phyloP scores from a whole-genome alignment of 805 yeast genomes.

The Teunomyces aglyptinius region DNA sequence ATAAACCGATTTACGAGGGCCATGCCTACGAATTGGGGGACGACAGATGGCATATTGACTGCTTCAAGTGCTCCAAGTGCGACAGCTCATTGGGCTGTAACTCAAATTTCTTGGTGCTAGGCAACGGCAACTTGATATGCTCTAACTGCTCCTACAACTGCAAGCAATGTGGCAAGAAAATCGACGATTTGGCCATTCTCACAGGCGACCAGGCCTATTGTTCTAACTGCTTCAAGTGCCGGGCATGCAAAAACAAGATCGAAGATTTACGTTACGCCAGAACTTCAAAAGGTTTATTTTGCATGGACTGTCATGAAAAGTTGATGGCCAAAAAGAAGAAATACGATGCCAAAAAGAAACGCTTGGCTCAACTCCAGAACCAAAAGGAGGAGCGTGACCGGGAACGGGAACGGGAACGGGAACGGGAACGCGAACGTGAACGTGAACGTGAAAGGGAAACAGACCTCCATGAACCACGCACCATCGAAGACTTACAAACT shows the following conservation, averaged over 20 bases:
- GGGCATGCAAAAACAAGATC: slow-evolving; percentile 80
- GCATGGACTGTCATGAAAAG: slow-evolving; percentile 89
- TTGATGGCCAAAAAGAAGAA: slow-evolving; percentile 72
- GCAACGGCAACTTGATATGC: slow-evolving; percentile 89
- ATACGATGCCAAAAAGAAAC: slow-evolving; percentile 49
- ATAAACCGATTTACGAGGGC: slow-evolving; percentile 67
- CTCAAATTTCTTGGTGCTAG: slow-evolving; percentile 85
- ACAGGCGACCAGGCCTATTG: slow-evolving; percentile 97
- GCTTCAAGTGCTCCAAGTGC: slow-evolving; percentile 90
- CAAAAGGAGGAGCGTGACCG: slow-evolving; percentile 29
- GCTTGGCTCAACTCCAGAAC: slow-evolving; percentile 22
- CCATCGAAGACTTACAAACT: slow-evolving; percentile 7
- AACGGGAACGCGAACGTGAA: slow-evolving; percentile 8
- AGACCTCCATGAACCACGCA: slow-evolving; percentile 7
- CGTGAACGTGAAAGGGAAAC: slow-evolving; percentile 19
- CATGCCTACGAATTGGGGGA: slow-evolving; percentile 95
- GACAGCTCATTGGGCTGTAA: slow-evolving; percentile 74
- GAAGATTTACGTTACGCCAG: slow-evolving; percentile 89
- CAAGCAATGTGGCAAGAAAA: slow-evolving; percentile 77
- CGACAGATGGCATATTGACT: slow-evolving; percentile 92
- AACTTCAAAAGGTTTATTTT: slow-evolving; percentile 87
- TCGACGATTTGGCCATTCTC: slow-evolving; percentile 88
- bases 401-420: slow-evolving; percentile 15
- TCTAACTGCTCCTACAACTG: slow-evolving; percentile 91
- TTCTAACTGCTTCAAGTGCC: slow-evolving; percentile 83